Conservation (phyloP, 176 grass and related monocot genomes). For the Aegilops tauschii region DNA sequence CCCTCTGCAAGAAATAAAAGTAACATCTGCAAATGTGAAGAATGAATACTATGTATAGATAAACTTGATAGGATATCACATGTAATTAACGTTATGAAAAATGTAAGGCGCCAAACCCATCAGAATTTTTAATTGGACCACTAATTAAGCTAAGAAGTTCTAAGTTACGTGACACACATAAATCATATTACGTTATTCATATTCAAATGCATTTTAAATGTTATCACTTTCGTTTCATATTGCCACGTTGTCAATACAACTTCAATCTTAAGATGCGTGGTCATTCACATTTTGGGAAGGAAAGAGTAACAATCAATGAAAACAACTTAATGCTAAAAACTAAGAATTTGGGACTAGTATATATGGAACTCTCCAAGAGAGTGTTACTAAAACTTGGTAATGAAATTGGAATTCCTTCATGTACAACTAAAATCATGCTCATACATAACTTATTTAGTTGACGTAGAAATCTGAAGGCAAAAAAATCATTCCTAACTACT, state of each 20-base stretch:
- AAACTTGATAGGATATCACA: neutral
- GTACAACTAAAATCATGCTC: neutral
- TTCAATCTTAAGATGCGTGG: neutral
- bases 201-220: neutral
- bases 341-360: neutral
- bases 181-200: neutral
- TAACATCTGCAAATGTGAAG: neutral
- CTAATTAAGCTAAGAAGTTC: neutral
- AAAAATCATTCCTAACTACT: neutral
- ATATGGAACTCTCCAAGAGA: neutral
- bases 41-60: neutral
- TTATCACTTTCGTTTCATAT: neutral
- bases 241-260: neutral
- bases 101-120: neutral
- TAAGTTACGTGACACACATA: neutral
- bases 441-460: neutral
- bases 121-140: neutral
- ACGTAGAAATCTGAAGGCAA: neutral
- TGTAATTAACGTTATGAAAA: neutral
- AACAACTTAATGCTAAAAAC: neutral
- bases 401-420: neutral
- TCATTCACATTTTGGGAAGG: neutral
- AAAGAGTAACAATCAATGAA: neutral
- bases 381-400: neutral
- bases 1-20: neutral